Percentiles rank a stretch among this genome's conserved stretches.
These are phyloP conservation scores for Fusarium newnesense DNA, from an alignment of 2,329 filamentous ascomycete genomes.

Conservation along the genomic window DNA sequence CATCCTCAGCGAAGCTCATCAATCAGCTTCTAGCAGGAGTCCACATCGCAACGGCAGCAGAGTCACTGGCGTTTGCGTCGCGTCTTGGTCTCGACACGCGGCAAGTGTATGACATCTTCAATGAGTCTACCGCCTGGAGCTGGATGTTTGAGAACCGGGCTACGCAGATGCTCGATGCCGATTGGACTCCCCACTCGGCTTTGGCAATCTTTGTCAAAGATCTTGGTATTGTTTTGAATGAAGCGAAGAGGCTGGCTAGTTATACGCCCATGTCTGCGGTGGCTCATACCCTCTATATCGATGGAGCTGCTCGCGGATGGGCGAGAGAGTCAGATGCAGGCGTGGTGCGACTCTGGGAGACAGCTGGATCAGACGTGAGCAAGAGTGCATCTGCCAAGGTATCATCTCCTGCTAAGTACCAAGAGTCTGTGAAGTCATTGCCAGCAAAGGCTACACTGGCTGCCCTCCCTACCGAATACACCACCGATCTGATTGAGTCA, in stretches of 20 bases:
- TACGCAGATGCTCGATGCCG: background rate
- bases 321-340: background rate
- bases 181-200: background rate
- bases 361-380: background rate
- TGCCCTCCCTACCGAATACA: background rate
- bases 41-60: background rate
- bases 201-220: background rate
- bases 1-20: background rate
- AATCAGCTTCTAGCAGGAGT: background rate
- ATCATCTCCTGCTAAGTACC: fast-evolving
- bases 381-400: background rate
- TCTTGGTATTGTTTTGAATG: background rate
- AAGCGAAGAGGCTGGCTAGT: background rate
- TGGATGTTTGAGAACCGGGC: background rate
- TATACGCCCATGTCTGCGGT: background rate
- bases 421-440: fast-evolving
- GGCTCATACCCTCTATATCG: background rate
- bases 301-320: background rate
- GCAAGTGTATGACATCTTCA: background rate
- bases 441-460: background rate
- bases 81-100: background rate
- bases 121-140: background rate
- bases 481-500: background rate
- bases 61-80: background rate
- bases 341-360: background rate